Evolutionary conservation across 2,329 filamentous ascomycete genomes (phyloP).

Genomic region (Penicillium concentricum): DNA sequence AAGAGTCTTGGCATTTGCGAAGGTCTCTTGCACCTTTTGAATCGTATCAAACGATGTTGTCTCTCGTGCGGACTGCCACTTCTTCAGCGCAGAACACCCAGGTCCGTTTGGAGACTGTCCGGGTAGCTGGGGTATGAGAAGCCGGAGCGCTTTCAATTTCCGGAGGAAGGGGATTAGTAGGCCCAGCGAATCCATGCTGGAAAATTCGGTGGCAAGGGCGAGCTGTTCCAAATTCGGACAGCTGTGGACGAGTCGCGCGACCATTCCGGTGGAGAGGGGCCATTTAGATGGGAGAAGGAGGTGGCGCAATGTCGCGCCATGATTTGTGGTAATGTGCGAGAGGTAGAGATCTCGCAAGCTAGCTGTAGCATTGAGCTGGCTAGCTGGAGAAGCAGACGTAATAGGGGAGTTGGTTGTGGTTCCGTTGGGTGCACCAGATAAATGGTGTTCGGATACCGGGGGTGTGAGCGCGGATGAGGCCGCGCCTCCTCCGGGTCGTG

Average conservation of each 20-base stretch:
- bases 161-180: slow-evolving; percentile 43
- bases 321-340: slow-evolving; percentile 50
- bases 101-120: slow-evolving; percentile 6
- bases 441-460: slow-evolving; percentile 22
- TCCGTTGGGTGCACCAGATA: slow-evolving; percentile 14
- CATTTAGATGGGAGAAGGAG: slow-evolving; percentile 58
- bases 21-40: slow-evolving; percentile 5
- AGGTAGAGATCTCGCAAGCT: slow-evolving; percentile 49
- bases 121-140: slow-evolving; percentile 38
- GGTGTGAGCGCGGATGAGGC: slow-evolving; percentile 30
- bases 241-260: slow-evolving; percentile 52
- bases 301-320: slow-evolving; percentile 54
- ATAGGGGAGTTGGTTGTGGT: slow-evolving; percentile 21
- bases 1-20: slow-evolving; percentile 25
- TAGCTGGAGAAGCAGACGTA: slow-evolving; percentile 24
- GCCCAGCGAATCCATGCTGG: slow-evolving; percentile 40
- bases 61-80: background rate
- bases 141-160: slow-evolving; percentile 41
- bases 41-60: background rate
- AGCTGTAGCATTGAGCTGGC: slow-evolving; percentile 27
- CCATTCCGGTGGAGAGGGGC: slow-evolving; percentile 49
- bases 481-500: slow-evolving; percentile 19
- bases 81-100: slow-evolving; percentile 1
- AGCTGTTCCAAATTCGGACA: slow-evolving; percentile 62
- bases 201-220: slow-evolving; percentile 49